phyloP scores from a whole-genome alignment of 1,284 basidiomycete genomes.

The Leccinum solheimii region DNA sequence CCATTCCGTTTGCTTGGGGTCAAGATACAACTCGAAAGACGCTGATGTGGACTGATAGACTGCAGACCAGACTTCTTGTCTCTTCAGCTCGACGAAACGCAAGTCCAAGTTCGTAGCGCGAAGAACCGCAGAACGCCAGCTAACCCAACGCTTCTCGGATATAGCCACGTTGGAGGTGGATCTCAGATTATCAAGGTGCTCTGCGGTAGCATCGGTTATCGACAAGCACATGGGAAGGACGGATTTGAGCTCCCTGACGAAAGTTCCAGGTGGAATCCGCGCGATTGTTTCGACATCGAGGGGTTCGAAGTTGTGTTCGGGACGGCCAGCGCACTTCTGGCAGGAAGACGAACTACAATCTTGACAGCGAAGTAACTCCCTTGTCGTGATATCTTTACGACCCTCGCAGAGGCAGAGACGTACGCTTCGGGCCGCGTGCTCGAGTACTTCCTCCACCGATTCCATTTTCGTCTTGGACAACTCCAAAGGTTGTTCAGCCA shows the following conservation, averaged over 20 bases:
- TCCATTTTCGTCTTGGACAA: slow-evolving; percentile 55
- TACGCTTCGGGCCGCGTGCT: slow-evolving; percentile 66
- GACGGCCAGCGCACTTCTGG: slow-evolving; percentile 84
- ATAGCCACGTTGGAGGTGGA: slow-evolving; percentile 45
- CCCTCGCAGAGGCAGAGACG: slow-evolving; percentile 91
- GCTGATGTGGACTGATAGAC: slow-evolving; percentile 76
- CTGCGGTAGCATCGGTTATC: slow-evolving; percentile 53
- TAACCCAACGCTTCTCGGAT: slow-evolving; percentile 55
- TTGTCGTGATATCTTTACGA: slow-evolving; percentile 71
- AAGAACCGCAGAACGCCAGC: slow-evolving; percentile 71
- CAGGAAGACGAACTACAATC: slow-evolving; percentile 84
- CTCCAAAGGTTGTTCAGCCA: slow-evolving; percentile 65
- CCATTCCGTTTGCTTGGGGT: slow-evolving; percentile 84
- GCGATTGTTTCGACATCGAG: slow-evolving; percentile 52
- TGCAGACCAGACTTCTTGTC: slow-evolving; percentile 87
- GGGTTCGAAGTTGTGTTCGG: slow-evolving; percentile 74
- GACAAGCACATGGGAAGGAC: slow-evolving; percentile 85
- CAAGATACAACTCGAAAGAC: slow-evolving; percentile 74
- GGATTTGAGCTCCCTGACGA: slow-evolving; percentile 76
- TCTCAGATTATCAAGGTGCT: slow-evolving; percentile 56
- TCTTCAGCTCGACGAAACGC: slow-evolving; percentile 82
- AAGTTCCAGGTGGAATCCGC: slow-evolving; percentile 68
- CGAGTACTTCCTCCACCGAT: slow-evolving; percentile 60
- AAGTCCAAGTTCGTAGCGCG: slow-evolving; percentile 66
- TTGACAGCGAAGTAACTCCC: slow-evolving; percentile 69